Percentiles rank a stretch among this genome's conserved stretches.
phyloP scores from a whole-genome alignment of 768 basidiomycete genomes.

The Suillus cothurnatus region DNA sequence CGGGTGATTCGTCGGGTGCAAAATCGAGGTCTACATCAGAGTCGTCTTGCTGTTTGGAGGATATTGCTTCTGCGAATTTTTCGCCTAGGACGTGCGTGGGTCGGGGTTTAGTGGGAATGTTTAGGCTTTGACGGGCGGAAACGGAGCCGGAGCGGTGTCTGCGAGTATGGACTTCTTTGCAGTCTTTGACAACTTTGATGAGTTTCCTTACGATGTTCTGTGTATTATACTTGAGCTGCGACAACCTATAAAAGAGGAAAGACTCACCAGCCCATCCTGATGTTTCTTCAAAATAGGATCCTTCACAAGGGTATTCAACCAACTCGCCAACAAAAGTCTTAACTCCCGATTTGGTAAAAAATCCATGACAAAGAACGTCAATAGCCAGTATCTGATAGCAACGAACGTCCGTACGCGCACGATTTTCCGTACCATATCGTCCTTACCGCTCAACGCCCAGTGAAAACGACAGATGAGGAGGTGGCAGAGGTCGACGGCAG shows the following conservation, averaged over 20 bases:
- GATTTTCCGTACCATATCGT: conserved; percentile 72
- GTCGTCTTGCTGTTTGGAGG: conserved; percentile 50
- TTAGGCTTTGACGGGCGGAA: conserved; percentile 32
- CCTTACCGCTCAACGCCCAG: conserved; percentile 71
- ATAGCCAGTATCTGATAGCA: conserved; percentile 86
- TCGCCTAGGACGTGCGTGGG: conserved; percentile 57
- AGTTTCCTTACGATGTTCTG: conserved; percentile 82
- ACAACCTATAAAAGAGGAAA: not conserved
- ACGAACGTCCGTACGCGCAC: conserved; percentile 90
- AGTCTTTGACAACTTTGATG: conserved; percentile 82
- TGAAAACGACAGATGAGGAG: conserved; percentile 86
- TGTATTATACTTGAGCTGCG: conserved; percentile 13
- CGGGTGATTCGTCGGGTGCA: conserved; percentile 46
- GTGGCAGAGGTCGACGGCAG: conserved; percentile 76
- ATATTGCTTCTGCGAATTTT: conserved; percentile 62
- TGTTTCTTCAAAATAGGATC: conserved; percentile 72
- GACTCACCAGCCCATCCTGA: conserved; percentile 70
- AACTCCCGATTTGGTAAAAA: conserved; percentile 82
- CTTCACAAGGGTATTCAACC: conserved; percentile 76
- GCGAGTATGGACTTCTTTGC: conserved; percentile 66
- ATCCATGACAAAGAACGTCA: conserved; percentile 89
- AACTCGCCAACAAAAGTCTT: conserved; percentile 69
- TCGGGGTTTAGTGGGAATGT: conserved; percentile 30
- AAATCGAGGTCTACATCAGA: conserved; percentile 83
- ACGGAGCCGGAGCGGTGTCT: conserved; percentile 30